Evolutionary conservation across 345 rosid species (phyloP), one percentile per base, ranked within the genome.

Genomic region (Linum usitatissimum): DNA sequence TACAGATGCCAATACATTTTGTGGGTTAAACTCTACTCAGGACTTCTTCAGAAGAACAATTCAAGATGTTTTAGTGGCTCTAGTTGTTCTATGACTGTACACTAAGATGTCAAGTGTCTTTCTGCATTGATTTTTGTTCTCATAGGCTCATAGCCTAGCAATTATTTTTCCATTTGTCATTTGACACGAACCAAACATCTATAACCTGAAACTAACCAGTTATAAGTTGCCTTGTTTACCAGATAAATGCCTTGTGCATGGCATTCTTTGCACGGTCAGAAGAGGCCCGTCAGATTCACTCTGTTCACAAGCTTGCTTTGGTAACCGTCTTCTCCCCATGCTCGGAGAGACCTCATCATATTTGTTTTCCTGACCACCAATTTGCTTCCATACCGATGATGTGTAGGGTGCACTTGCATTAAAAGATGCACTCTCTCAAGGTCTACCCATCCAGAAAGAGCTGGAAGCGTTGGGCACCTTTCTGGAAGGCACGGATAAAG

Each of bases 231-330:
- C 10, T 67, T 38, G 6, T 64, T 76, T 60, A 70, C 69, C 66
- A 93, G 97, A 86, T 93, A 77, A 81, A 86, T 66, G 94, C 96
- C 36, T 72, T 93, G 71, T 79, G 88, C 75, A 81, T 87, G 96
- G 97, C 99, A 66, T 93, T 93, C 78, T 90, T 83, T 75, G 99
- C 96, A 1, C 84, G 90, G 66, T 90, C 96, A 61, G 96, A 90
- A 79, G 97, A 87, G 77, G 88, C 96, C 60, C 90, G 88, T 42
- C 84, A 83, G 74, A 87, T 83, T 75, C 88, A 90, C 80, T 90
- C 90, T 68, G 86, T 83, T 80, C 96, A 90, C 81, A 93, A 84
- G 86, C 96, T 93, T 69, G 90, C 97, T 63, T 71, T 86, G 88
- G 99, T 93, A 80, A 77, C 63, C 59, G 8, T 59, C 67, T 38